Percentiles rank a stretch among this genome's conserved stretches.
phyloP scores from a whole-genome alignment of 2,329 filamentous ascomycete genomes.

The Thielaviopsis musarum region DNA sequence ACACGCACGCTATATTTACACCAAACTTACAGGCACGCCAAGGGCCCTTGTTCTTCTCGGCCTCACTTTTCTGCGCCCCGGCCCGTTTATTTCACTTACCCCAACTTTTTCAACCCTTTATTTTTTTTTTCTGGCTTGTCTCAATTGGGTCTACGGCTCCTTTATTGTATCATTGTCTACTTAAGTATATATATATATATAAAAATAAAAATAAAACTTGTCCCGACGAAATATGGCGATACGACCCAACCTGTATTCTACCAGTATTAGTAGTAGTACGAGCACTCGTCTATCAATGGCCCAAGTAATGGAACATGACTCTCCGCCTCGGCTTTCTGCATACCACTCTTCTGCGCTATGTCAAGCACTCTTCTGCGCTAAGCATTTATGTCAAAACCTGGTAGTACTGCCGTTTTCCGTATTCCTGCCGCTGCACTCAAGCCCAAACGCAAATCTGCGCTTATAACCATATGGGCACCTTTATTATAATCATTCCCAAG shows the following conservation, averaged over 20 bases:
- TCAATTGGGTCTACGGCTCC: too few relatives aligned
- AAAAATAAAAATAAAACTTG: neutral
- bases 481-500: too few relatives aligned
- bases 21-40: neutral
- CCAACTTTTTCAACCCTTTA: neutral
- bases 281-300: too few relatives aligned
- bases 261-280: too few relatives aligned
- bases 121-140: neutral
- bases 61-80: neutral
- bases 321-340: neutral
- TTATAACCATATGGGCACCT: too few relatives aligned
- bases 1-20: neutral
- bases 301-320: too few relatives aligned
- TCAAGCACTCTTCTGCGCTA: neutral
- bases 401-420: neutral
- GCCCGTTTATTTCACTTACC: neutral
- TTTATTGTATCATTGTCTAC: neutral
- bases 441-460: neutral
- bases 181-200: too few relatives aligned
- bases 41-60: neutral
- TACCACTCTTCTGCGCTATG: neutral
- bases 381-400: neutral
- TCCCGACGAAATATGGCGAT: too few relatives aligned
- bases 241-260: too few relatives aligned
- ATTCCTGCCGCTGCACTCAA: neutral